These are phyloP conservation scores for Cerrena zonata DNA, from an alignment of 1,284 basidiomycete genomes.

Conservation along the genomic window DNA sequence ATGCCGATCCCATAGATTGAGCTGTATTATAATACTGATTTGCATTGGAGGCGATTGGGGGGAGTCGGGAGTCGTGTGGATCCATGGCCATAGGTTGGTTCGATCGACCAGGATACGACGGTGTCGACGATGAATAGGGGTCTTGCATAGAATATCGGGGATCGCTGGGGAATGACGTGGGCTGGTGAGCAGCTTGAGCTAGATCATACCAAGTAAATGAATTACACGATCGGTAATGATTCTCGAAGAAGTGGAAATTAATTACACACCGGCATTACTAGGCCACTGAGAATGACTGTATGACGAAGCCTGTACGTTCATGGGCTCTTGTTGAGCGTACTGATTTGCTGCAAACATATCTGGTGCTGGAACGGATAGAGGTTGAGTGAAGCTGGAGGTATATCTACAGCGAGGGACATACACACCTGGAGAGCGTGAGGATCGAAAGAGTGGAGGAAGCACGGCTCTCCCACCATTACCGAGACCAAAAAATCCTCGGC, in stretches of 20 bases:
- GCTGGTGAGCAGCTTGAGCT: slow-evolving; percentile 22
- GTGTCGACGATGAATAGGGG: slow-evolving; percentile 42
- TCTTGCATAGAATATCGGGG: slow-evolving; percentile 43
- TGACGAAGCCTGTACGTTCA: slow-evolving; percentile 34
- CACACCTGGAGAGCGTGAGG: slow-evolving; percentile 82
- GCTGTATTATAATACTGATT: slow-evolving; percentile 18
- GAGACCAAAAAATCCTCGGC: slow-evolving; percentile 48
- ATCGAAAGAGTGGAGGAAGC: slow-evolving; percentile 82
- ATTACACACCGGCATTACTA: slow-evolving; percentile 37
- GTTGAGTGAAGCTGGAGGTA: slow-evolving; percentile 25
- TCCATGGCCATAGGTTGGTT: slow-evolving; percentile 40
- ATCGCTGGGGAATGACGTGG: slow-evolving; percentile 32
- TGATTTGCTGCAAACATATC: slow-evolving; percentile 42
- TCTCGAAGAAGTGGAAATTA: background rate
- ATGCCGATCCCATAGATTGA: slow-evolving; percentile 15
- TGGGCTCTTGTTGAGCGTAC: slow-evolving; percentile 58
- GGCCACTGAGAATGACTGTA: slow-evolving; percentile 47
- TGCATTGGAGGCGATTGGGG: slow-evolving; percentile 37
- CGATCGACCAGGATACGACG: slow-evolving; percentile 42
- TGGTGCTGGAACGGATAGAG: slow-evolving; percentile 24
- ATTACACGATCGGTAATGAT: background rate
- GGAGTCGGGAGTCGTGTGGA: slow-evolving; percentile 40
- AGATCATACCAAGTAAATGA: slow-evolving; percentile 8
- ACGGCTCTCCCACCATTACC: slow-evolving; percentile 81
- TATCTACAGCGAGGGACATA: slow-evolving; percentile 38